Conservation (phyloP, 495 filamentous ascomycete genomes). For the Trichoderma asperelloides region DNA sequence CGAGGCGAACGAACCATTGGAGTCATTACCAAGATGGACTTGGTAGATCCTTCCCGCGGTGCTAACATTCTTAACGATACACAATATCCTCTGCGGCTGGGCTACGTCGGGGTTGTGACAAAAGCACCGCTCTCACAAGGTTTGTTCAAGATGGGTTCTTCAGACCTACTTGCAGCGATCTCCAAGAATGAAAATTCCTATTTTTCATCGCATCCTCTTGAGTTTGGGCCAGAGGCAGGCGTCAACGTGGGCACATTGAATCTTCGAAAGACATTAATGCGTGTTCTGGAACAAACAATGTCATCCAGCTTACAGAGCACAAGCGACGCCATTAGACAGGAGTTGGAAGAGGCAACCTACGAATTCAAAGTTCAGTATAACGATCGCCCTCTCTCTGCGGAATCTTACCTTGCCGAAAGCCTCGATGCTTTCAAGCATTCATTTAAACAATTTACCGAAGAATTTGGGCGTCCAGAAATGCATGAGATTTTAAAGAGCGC, state of each 20-base stretch:
- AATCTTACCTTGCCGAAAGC: constrained; percentile 91
- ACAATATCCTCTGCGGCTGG: constrained; percentile 88
- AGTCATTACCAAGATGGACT: constrained; percentile 98
- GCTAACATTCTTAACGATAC: constrained; percentile 69
- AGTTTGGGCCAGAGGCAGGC: constrained; percentile 66
- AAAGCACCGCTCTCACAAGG: constrained; percentile 59
- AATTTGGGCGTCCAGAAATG: constrained; percentile 84
- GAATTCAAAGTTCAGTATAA: constrained; percentile 99
- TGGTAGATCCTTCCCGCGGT: constrained; percentile 79
- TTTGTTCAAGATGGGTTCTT: constrained; percentile 76
- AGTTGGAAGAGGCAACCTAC: constrained; percentile 94
- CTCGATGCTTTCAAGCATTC: constrained; percentile 96
- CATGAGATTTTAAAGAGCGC: constrained; percentile 83
- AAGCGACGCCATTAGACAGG: constrained; percentile 83
- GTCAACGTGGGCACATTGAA: constrained; percentile 75
- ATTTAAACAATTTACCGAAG: constrained; percentile 84
- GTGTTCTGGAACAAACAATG: constrained; percentile 95
- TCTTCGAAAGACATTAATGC: constrained; percentile 90
- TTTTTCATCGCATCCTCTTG: constrained; percentile 73
- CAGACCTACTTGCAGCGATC: constrained; percentile 73
- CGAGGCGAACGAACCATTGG: constrained; percentile 94
- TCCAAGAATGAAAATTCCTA: constrained; percentile 79
- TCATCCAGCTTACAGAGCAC: constrained; percentile 79
- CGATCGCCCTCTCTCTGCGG: constrained; percentile 85
- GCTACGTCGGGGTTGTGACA: constrained; percentile 95